Base-by-base conservation (phyloP, 208 protist genomes). In the Borovskyia barvae region DNA sequence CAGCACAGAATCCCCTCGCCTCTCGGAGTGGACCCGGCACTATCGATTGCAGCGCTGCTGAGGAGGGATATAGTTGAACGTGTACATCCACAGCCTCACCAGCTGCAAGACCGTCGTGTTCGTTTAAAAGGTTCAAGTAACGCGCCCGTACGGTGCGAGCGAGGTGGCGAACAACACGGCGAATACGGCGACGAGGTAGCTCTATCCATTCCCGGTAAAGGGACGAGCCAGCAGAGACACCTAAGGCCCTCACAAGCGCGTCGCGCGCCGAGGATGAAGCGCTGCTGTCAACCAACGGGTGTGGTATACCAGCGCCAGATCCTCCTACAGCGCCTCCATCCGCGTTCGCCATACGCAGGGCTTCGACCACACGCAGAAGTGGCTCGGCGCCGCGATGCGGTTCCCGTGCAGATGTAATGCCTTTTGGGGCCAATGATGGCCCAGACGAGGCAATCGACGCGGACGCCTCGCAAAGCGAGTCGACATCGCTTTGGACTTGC, bases 61-160 rank as follows among this genome's bases (percentile, higher is more conserved):
- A 45, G 22, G 73, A 74, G 2, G 81, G 85, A 37, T 76, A 66
- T 24, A 85, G 76, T 53, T 85, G 79, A 46, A 93, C 86, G 46
- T 92, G 85, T 5, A 93, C 64, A 33, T 85, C 80, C 12, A 67
- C 32, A 37, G 22, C 11, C 26, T 68, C 54, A 17, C 19, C 15
- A n/a, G 19, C 24, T 3, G 50, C 15, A 11, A 66, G 14, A 7
- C 26, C 15, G 15, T 11, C n/a, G 15, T 25, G 14, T 6, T 48
- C 36, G 24, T 12, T n/a, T 3, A 62, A 40, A 24, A 32, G 14
- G 12, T 45, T 24, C 3, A 63, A 39, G 22, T 49, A 43, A 19
- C 54, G 63, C 17, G 48, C 30, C 0, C 54, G 54, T 22, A 73
- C 59, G 7, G 61, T 22, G 2, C 12, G 30, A 0, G 41, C 64